A percentile compares a stretch with the other conserved stretches of the same genome.
Evolutionary conservation across 495 filamentous ascomycete species (phyloP).

Genomic region (Evansstolkia leycettana): DNA sequence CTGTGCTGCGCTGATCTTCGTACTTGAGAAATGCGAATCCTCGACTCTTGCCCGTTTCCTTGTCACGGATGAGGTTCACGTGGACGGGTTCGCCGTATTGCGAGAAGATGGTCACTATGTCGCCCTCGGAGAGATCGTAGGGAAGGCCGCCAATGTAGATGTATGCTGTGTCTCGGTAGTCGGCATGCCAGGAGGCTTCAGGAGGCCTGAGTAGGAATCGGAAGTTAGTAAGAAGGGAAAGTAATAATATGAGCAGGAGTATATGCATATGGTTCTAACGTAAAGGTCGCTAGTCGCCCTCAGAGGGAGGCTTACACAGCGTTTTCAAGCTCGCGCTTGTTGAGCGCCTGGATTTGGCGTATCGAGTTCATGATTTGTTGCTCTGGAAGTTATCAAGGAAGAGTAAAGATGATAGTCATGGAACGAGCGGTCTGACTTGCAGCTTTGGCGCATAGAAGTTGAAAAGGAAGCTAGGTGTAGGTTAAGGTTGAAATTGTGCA

Average conservation of each 20-base stretch:
- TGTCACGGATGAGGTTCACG: constrained; percentile 82
- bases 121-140: constrained; percentile 88
- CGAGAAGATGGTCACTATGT: constrained; percentile 93
- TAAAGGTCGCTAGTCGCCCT: too few species aligned
- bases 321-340: constrained; percentile 89
- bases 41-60: constrained; percentile 86
- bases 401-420: too few species aligned
- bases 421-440: too few species aligned
- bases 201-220: too few species aligned
- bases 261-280: too few species aligned
- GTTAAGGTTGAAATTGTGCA: too few species aligned
- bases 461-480: too few species aligned
- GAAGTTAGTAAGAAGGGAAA: too few species aligned
- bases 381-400: too few species aligned
- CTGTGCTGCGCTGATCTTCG: constrained; percentile 92
- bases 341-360: constrained; percentile 80
- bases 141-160: constrained; percentile 92
- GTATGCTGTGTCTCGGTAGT: constrained; percentile 95
- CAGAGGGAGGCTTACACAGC: constrained; percentile 41
- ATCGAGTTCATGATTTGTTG: constrained; percentile 91
- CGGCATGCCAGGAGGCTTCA: constrained; percentile 90
- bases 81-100: constrained; percentile 92
- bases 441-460: too few species aligned
- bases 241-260: too few species aligned
- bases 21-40: constrained; percentile 97